Base-by-base conservation (phyloP, 495 filamentous ascomycete genomes). In the Neohortaea acidophila region DNA sequence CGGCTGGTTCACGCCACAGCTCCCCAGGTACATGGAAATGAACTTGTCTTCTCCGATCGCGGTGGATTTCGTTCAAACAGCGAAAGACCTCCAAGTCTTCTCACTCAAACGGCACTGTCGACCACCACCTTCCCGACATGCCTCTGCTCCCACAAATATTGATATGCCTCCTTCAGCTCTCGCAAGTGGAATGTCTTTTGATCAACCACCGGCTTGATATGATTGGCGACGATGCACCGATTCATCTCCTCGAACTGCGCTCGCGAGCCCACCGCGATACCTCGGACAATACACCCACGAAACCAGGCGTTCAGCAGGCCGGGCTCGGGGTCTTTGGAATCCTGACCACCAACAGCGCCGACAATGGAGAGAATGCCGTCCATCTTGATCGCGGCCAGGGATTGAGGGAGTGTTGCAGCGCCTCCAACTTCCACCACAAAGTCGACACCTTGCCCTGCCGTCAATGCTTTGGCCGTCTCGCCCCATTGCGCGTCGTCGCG, bases 81-180 rank as follows among this genome's bases (percentile, higher is more conserved):
- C n/a, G n/a, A n/a, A n/a, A n/a, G n/a, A n/a, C n/a, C n/a, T n/a
- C n/a, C n/a, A n/a, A n/a, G n/a, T n/a, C n/a, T n/a, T n/a, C n/a
- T n/a, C n/a, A n/a, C n/a, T n/a, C n/a, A n/a, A n/a, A n/a, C n/a
- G n/a, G n/a, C n/a, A n/a, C n/a, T 77, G 56, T 71, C 72, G 54
- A 84, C 71, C 9, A 59, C 58, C 28, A 84, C 43, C 64, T 86
- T 87, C 18, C 81, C 81, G 47, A 84, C 76, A 52, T 89, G 81
- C 49, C 76, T 79, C 56, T 78, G 66, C 24, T 65, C 71, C 72
- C 69, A 83, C 75, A 80, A 48, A 42, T 59, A 60, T 38, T 62
- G 51, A 41, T 63, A 66, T 3, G 63, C 66, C n/a, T 63, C 58
- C 38, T 51, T 54, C 15, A 41, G 33, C 27, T 59, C 36, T 19